Evolutionary conservation across 805 yeast genomes (phyloP).

Genomic region (Candida maris): DNA sequence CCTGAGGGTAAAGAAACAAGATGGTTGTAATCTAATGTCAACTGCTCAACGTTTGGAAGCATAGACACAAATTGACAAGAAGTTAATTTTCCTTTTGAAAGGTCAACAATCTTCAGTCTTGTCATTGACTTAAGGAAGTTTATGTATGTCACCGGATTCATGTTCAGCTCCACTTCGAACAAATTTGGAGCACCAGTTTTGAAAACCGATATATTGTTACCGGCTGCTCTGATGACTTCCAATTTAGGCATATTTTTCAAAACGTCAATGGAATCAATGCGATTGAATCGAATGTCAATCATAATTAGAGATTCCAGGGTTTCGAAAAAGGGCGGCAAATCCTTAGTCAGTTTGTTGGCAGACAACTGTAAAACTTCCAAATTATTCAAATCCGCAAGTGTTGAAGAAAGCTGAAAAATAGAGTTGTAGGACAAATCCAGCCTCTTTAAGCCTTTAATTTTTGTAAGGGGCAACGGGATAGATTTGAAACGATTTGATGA

Average conservation of each 20-base stretch:
- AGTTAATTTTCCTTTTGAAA: conserved; percentile 80
- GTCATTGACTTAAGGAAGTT: conserved; percentile 50
- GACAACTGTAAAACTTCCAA: conserved; percentile 70
- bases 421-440: conserved; percentile 82
- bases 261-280: conserved; percentile 48
- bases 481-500: conserved; percentile 69
- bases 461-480: conserved; percentile 65
- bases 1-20: conserved; percentile 71
- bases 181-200: conserved; percentile 59
- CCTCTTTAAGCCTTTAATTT: conserved; percentile 54
- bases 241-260: conserved; percentile 56
- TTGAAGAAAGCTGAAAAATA: conserved; percentile 55
- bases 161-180: conserved; percentile 67
- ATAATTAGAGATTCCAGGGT: conserved; percentile 57
- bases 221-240: conserved; percentile 70
- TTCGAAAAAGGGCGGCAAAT: conserved; percentile 50
- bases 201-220: conserved; percentile 71
- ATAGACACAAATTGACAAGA: conserved; percentile 63
- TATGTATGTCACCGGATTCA: conserved; percentile 79
- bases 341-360: conserved; percentile 59
- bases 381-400: conserved; percentile 54
- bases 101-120: conserved; percentile 65
- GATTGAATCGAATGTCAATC: conserved; percentile 75
- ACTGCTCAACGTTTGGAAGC: conserved; percentile 64
- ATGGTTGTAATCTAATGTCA: conserved; percentile 79